Conservation (phyloP, 768 basidiomycete genomes). For the Tulasnella sp. region DNA sequence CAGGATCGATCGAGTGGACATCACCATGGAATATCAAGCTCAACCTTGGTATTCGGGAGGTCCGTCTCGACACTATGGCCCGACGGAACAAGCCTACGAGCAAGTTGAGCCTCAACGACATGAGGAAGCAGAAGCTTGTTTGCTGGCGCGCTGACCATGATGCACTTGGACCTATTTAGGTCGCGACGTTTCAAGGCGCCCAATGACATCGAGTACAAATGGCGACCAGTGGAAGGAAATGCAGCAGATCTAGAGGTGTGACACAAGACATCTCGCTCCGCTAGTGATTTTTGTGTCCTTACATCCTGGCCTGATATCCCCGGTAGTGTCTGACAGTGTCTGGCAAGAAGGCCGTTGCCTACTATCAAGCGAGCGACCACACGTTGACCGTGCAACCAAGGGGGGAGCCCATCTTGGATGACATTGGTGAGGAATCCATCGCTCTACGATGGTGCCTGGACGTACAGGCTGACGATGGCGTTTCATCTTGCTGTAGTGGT, state of each 20-base stretch:
- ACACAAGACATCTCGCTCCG: neutral
- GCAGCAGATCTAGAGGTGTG: constrained; percentile 10
- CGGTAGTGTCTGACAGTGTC: neutral
- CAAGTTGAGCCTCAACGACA: constrained; percentile 29
- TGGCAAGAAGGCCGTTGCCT: neutral
- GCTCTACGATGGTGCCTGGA: neutral
- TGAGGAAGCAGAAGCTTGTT: neutral
- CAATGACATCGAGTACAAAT: constrained; percentile 12
- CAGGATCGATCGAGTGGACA: constrained; percentile 44
- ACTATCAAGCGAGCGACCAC: neutral
- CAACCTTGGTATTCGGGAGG: constrained; percentile 36
- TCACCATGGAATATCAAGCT: constrained; percentile 36
- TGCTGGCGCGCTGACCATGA: no score
- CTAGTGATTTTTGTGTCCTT: no score
- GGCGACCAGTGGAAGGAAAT: constrained; percentile 10
- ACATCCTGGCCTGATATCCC: neutral
- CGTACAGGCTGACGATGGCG: neutral
- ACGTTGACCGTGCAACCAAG: neutral
- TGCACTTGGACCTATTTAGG: constrained; percentile 3
- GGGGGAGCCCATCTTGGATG: neutral
- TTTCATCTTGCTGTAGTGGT: neutral
- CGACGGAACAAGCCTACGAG: constrained; percentile 39
- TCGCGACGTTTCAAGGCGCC: constrained; percentile 11
- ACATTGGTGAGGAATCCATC: neutral
- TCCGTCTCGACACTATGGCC: constrained; percentile 38